Percentiles rank a stretch among this genome's conserved stretches.
These are phyloP conservation scores for Blastobotrys petasosporus DNA, from an alignment of 1,139 yeast genomes.

Conservation along the genomic window DNA sequence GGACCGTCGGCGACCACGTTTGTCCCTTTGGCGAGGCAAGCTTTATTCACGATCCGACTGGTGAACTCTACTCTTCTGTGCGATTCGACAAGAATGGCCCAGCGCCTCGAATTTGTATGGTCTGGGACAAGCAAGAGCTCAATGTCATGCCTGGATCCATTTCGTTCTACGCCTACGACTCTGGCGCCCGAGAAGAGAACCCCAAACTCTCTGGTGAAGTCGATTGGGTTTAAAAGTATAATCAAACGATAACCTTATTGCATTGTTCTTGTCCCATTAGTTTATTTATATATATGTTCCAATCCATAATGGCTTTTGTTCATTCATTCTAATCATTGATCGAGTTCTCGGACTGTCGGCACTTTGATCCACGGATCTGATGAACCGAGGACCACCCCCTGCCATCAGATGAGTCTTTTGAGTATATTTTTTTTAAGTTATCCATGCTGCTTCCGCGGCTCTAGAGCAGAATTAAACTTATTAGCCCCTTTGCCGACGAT, in stretches of 20 bases:
- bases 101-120: conserved; percentile 11
- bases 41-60: conserved; percentile 12
- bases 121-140: conserved; percentile 10
- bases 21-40: conserved; percentile 11
- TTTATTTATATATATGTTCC: too few relatives aligned
- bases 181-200: background rate
- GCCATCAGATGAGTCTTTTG: too few relatives aligned
- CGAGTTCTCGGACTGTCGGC: too few relatives aligned
- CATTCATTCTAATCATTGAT: too few relatives aligned
- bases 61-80: conserved; percentile 10
- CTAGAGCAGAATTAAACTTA: too few relatives aligned
- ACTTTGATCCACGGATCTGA: too few relatives aligned
- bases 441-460: too few relatives aligned
- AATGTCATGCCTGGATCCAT: conserved; percentile 12
- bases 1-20: conserved; percentile 12
- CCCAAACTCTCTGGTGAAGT: conserved; percentile 10
- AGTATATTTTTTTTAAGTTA: too few relatives aligned
- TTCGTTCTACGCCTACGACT: conserved; percentile 11
- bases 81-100: conserved; percentile 12
- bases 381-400: too few relatives aligned
- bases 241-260: background rate
- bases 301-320: too few relatives aligned
- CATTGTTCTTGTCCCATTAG: background rate
- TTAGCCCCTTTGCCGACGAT: too few relatives aligned
- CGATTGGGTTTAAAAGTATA: conserved; percentile 9